Percentiles rank a stretch among this genome's conserved stretches.
Evolutionary conservation across 164 flowering plant genomes (phyloP).

Genomic region (Sedum album): DNA sequence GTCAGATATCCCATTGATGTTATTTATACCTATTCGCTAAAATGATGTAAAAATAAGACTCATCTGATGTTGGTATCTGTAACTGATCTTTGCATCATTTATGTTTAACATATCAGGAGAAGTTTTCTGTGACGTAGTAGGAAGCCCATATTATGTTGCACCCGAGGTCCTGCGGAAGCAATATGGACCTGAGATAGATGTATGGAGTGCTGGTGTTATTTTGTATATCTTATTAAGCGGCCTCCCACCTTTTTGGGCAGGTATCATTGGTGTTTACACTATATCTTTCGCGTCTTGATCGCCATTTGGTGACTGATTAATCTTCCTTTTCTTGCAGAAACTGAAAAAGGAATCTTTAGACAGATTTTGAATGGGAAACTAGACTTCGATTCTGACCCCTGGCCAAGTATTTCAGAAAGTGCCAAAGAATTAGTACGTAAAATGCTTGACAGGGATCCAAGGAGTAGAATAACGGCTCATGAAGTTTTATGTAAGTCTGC

Average conservation of each 20-base stretch:
- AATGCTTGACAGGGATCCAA: slow-evolving; percentile 80
- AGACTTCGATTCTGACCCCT: slow-evolving; percentile 82
- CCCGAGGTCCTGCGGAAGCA: slow-evolving; percentile 65
- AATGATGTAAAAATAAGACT: neutral
- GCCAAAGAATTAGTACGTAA: slow-evolving; percentile 70
- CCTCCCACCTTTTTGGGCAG: slow-evolving; percentile 87
- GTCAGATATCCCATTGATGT: too few species aligned
- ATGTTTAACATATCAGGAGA: slow-evolving; percentile 28
- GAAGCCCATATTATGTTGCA: slow-evolving; percentile 83
- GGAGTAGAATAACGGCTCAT: slow-evolving; percentile 59
- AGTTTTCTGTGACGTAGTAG: slow-evolving; percentile 57
- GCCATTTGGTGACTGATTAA: neutral
- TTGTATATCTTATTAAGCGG: slow-evolving; percentile 68
- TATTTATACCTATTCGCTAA: neutral
- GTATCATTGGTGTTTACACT: slow-evolving; percentile 19
- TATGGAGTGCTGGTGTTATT: slow-evolving; percentile 90
- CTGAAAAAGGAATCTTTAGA: slow-evolving; percentile 80
- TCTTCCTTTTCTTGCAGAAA: slow-evolving; percentile 36
- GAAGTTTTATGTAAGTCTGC: slow-evolving; percentile 67
- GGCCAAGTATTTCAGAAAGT: slow-evolving; percentile 85
- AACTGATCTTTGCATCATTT: neutral
- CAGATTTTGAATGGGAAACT: slow-evolving; percentile 70
- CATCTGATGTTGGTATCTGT: neutral
- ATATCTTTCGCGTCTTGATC: neutral
- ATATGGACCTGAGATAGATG: slow-evolving; percentile 68